Conservation (phyloP, 2,329 filamentous ascomycete genomes). For the Talaromyces islandicus region DNA sequence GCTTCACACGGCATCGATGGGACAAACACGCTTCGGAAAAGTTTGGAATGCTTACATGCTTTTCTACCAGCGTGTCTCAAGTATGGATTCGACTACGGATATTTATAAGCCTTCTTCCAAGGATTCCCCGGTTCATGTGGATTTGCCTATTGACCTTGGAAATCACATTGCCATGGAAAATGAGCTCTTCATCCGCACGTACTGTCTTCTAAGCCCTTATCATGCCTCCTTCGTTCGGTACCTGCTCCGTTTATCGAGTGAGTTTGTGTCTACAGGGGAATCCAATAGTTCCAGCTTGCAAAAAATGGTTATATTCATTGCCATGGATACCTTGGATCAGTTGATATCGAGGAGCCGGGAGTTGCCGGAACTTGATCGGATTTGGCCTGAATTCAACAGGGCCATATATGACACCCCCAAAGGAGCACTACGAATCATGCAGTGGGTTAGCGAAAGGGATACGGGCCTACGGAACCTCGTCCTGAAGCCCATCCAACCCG, state of each 20-base stretch:
- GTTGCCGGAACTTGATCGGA: constrained; percentile 54
- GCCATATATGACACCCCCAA: constrained; percentile 46
- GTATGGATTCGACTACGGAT: constrained; percentile 52
- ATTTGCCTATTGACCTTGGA: constrained; percentile 40
- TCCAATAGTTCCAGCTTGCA: constrained; percentile 44
- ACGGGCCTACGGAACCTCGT: constrained; percentile 60
- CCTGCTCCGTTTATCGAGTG: constrained; percentile 54
- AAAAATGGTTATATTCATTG: constrained; percentile 35
- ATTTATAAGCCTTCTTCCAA: constrained; percentile 40
- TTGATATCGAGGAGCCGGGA: constrained; percentile 68
- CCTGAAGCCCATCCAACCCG: constrained; percentile 52
- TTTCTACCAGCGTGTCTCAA: constrained; percentile 81
- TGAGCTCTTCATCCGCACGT: constrained; percentile 64
- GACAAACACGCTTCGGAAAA: constrained; percentile 53
- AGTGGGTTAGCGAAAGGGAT: constrained; percentile 54
- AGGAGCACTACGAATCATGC: constrained; percentile 55
- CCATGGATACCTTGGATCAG: constrained; percentile 63
- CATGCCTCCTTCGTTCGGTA: constrained; percentile 63
- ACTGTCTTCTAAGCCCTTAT: constrained; percentile 70
- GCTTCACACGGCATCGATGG: constrained; percentile 42
- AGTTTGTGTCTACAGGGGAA: constrained; percentile 45
- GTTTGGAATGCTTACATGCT: constrained; percentile 91
- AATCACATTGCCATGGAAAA: constrained; percentile 66
- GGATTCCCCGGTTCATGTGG: constrained; percentile 44
- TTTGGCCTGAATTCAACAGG: constrained; percentile 48